Conservation (phyloP, 176 grass and related monocot genomes). For the Ananas comosus region DNA sequence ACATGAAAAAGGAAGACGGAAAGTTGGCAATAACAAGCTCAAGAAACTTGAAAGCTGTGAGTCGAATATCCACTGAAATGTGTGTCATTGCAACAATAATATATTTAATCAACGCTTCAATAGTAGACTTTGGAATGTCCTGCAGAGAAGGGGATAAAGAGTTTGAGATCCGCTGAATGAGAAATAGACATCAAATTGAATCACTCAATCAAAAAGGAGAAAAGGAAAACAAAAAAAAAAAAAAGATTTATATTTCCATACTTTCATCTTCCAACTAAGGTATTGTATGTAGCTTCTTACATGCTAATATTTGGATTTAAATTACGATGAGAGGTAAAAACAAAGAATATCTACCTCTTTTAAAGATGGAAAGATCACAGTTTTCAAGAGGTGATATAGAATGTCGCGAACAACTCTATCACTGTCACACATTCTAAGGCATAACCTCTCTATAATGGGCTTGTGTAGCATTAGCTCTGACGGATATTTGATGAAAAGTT, state of each 20-base stretch:
- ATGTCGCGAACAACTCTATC: constrained; percentile 71
- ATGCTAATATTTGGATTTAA: no score
- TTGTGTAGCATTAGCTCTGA: constrained; percentile 72
- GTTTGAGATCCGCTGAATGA: background rate
- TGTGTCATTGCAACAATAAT: constrained; percentile 88
- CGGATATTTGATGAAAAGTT: constrained; percentile 64
- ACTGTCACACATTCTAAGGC: constrained; percentile 43
- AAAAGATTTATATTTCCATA: background rate
- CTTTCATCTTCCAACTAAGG: no score
- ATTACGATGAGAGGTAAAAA: background rate
- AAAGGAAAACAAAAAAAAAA: constrained; percentile 3
- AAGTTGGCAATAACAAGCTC: constrained; percentile 71
- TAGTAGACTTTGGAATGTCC: constrained; percentile 56
- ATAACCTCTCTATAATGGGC: constrained; percentile 72
- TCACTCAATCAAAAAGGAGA: constrained; percentile 2
- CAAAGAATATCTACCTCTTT: constrained; percentile 56
- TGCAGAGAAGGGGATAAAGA: constrained; percentile 22
- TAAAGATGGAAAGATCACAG: constrained; percentile 56
- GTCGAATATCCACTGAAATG: constrained; percentile 62
- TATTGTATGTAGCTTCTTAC: no score
- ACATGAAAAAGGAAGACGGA: constrained; percentile 62
- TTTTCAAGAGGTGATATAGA: constrained; percentile 54
- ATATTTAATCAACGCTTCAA: constrained; percentile 72
- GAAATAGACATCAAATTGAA: background rate
- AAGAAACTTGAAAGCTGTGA: constrained; percentile 85